Evolutionary conservation across 345 rosid genomes (phyloP).

Genomic region (Brassica napus): DNA sequence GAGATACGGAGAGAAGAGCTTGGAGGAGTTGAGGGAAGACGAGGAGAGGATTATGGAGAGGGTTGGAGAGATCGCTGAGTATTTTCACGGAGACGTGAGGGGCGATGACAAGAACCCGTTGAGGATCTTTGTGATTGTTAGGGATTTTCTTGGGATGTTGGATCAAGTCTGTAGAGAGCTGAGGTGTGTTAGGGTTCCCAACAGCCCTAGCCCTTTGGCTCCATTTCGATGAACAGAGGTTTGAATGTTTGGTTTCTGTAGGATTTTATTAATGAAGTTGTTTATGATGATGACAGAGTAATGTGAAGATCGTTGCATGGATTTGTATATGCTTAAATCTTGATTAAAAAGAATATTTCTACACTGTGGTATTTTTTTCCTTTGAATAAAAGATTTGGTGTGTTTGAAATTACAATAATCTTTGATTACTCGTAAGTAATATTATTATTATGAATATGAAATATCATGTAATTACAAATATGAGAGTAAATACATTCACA

Average conservation of each 20-base stretch:
- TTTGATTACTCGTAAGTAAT: no score
- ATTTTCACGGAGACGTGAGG: slow-evolving; percentile 87
- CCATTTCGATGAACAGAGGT: slow-evolving; percentile 58
- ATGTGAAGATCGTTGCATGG: slow-evolving; percentile 9
- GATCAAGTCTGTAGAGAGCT: slow-evolving; percentile 92
- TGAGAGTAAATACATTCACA: not conserved
- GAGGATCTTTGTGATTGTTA: slow-evolving; percentile 89
- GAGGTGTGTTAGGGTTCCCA: slow-evolving; percentile 62
- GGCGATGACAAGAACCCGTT: slow-evolving; percentile 89
- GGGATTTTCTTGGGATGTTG: slow-evolving; percentile 93
- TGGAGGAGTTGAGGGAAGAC: slow-evolving; percentile 67
- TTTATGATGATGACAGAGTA: slow-evolving; percentile 17
- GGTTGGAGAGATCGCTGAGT: slow-evolving; percentile 82
- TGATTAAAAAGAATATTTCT: not conserved
- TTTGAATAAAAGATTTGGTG: not conserved
- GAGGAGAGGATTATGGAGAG: slow-evolving; percentile 67
- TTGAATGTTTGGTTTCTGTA: slow-evolving; percentile 16
- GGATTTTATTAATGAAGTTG: slow-evolving; percentile 31
- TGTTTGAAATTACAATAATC: no score
- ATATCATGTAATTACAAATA: not conserved
- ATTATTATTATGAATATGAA: no score
- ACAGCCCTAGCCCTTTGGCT: slow-evolving; percentile 70
- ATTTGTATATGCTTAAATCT: slow-evolving; percentile 22
- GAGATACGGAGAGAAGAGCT: slow-evolving; percentile 56
- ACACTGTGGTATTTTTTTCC: not conserved